Evolutionary conservation across 306 rosid genomes (phyloP).

Genomic region (Vicia villosa): DNA sequence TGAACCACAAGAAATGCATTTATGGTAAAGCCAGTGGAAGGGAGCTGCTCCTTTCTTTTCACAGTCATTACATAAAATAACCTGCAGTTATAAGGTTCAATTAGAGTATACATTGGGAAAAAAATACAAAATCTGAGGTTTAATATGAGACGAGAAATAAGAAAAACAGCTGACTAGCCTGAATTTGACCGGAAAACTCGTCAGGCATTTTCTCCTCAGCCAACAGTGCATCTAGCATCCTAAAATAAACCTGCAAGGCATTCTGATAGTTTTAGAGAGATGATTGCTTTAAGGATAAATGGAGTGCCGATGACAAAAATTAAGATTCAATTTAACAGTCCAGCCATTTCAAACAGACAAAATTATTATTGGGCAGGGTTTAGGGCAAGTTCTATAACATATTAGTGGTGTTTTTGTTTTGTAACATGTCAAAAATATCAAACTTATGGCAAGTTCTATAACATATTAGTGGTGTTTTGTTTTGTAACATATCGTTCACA

Average conservation of each 20-base stretch:
- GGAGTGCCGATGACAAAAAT: constrained; percentile 27
- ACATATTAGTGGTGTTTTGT: too few relatives aligned
- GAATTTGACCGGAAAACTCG: constrained; percentile 61
- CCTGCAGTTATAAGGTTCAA: constrained; percentile 59
- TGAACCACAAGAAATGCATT: constrained; percentile 80
- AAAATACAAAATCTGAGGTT: neutral
- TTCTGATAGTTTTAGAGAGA: constrained; percentile 31
- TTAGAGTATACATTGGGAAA: constrained; percentile 19
- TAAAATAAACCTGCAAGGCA: constrained; percentile 69
- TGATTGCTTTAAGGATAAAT: constrained; percentile 18
- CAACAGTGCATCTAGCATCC: constrained; percentile 78
- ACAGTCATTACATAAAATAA: constrained; percentile 82
- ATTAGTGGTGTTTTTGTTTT: too few relatives aligned
- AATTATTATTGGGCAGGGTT: constrained; percentile 10
- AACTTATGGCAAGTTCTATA: too few relatives aligned
- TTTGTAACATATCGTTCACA: too few relatives aligned
- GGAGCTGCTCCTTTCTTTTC: constrained; percentile 83
- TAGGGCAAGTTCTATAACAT: too few relatives aligned
- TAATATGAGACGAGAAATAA: constrained; percentile 2
- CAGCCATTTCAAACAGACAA: constrained; percentile 31
- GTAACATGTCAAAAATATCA: too few relatives aligned
- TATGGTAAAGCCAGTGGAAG: constrained; percentile 88
- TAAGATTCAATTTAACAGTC: constrained; percentile 21
- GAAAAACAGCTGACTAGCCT: constrained; percentile 55
- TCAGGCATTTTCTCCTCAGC: constrained; percentile 74